Conservation (phyloP, 768 basidiomycete genomes). For the Leccinum pellstonianum region DNA sequence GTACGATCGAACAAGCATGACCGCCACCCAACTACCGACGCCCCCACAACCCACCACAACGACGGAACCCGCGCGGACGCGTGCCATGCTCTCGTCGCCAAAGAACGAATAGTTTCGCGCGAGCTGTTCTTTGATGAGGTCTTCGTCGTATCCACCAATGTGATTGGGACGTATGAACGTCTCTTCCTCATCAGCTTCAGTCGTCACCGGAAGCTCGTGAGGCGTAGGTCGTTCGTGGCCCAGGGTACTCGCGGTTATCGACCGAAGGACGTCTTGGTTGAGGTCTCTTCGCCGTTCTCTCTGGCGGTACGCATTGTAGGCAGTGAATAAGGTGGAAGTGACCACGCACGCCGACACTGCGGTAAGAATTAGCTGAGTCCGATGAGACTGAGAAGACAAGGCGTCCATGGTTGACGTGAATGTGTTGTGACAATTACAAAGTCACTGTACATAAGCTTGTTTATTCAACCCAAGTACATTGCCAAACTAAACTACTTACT, state of each 20-base stretch:
- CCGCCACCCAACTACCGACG: constrained; percentile 93
- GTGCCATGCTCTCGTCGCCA: constrained; percentile 83
- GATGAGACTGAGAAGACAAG: constrained; percentile 46
- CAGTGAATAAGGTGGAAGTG: constrained; percentile 59
- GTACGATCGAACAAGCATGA: constrained; percentile 90
- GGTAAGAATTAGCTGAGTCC: constrained; percentile 60
- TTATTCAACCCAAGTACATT: neutral
- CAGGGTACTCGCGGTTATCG: constrained; percentile 36
- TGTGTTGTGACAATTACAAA: neutral
- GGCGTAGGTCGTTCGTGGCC: neutral
- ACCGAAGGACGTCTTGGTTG: constrained; percentile 53
- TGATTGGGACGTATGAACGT: constrained; percentile 16
- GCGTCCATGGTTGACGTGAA: constrained; percentile 20
- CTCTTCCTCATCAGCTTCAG: constrained; percentile 14
- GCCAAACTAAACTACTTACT: neutral
- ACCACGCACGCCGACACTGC: constrained; percentile 63
- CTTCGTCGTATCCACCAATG: constrained; percentile 61
- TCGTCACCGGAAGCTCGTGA: neutral
- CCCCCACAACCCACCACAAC: constrained; percentile 95
- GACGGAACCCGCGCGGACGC: constrained; percentile 70
- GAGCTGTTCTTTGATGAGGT: constrained; percentile 83
- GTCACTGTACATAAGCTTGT: neutral
- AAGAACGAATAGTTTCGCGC: constrained; percentile 95
- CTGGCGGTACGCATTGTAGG: constrained; percentile 51
- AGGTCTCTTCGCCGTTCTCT: constrained; percentile 54